A percentile compares a stretch with the other conserved stretches of the same genome.
Conservation (phyloP, 768 basidiomycete genomes). For the Collybia nuda region DNA sequence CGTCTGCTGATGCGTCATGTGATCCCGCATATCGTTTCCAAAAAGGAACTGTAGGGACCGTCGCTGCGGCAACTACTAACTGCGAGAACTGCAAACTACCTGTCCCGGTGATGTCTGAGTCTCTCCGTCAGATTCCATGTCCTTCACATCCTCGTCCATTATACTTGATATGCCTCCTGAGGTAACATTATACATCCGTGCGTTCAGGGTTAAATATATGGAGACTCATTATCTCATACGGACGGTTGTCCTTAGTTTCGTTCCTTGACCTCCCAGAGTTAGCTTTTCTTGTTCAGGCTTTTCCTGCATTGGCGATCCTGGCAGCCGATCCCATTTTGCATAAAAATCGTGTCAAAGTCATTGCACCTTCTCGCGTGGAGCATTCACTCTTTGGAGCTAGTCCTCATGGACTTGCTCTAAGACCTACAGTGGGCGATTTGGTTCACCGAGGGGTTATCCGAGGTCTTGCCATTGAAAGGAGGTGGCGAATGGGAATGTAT, state of each 20-base stretch:
- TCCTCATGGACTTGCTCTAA: slow-evolving; percentile 51
- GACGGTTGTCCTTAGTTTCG: slow-evolving; percentile 42
- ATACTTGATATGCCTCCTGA: slow-evolving; percentile 52
- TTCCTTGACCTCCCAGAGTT: slow-evolving; percentile 78
- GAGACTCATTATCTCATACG: not conserved
- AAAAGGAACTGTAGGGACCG: not conserved
- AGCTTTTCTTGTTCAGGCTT: slow-evolving; percentile 46
- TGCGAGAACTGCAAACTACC: not conserved
- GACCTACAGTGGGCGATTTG: slow-evolving; percentile 67
- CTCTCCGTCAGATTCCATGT: slow-evolving; percentile 11
- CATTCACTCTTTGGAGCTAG: slow-evolving; percentile 65
- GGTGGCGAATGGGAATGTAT: slow-evolving; percentile 67
- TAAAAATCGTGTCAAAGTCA: slow-evolving; percentile 54
- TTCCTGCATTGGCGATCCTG: slow-evolving; percentile 45
- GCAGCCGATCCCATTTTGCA: slow-evolving; percentile 67
- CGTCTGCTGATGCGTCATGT: slow-evolving; percentile 4
- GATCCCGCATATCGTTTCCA: not conserved
- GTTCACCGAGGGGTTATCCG: slow-evolving; percentile 71
- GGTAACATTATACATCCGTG: slow-evolving; percentile 58
- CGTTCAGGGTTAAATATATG: slow-evolving; percentile 13
- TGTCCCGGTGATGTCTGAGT: not conserved
- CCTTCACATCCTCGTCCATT: slow-evolving; percentile 15
- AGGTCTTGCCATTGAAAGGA: slow-evolving; percentile 63
- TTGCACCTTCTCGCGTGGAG: slow-evolving; percentile 65
- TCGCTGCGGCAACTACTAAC: not conserved